Evolutionary conservation across 148 eudicot genomes (phyloP).

Genomic region (Rhododendron molle): DNA sequence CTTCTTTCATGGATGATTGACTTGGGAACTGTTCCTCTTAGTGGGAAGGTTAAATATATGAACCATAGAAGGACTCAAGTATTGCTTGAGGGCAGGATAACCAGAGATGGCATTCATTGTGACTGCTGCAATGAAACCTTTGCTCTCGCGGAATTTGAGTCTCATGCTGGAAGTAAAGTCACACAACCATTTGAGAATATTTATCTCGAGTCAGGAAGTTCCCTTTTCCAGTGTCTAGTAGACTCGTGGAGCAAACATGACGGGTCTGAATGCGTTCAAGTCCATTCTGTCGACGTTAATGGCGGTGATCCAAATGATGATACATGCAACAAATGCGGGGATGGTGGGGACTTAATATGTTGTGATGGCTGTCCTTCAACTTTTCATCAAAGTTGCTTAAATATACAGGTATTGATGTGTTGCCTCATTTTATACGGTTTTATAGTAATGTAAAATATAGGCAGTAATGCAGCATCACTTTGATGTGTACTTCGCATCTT

Average conservation of each 20-base stretch:
- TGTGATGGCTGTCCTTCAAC: constrained; percentile 97
- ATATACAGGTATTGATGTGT: constrained; percentile 51
- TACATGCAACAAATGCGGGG: constrained; percentile 90
- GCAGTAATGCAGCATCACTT: not conserved
- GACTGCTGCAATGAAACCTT: constrained; percentile 54
- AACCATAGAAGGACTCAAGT: constrained; percentile 28
- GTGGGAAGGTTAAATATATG: constrained; percentile 55
- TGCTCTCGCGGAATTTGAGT: constrained; percentile 51
- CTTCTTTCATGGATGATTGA: constrained; percentile 93
- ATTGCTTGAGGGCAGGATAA: constrained; percentile 60
- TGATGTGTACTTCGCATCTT: not conserved
- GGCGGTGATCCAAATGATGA: constrained; percentile 92
- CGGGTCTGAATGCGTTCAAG: constrained; percentile 34
- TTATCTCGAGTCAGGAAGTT: constrained; percentile 55
- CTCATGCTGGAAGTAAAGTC: constrained; percentile 57
- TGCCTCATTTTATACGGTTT: not conserved
- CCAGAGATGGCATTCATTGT: constrained; percentile 77
- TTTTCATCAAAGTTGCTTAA: constrained; percentile 74
- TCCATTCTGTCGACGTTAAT: constrained; percentile 50
- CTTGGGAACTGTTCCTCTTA: constrained; percentile 44
- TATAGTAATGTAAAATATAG: not conserved
- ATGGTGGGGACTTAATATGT: constrained; percentile 95
- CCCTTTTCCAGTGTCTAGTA: constrained; percentile 53
- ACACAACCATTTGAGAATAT: constrained; percentile 46
- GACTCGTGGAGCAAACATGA: constrained; percentile 74